Evolutionary conservation across 192 early-diverging fungal species (phyloP), one percentile per base, ranked within the genome.

Genomic region (Rhizophagus clarus): DNA sequence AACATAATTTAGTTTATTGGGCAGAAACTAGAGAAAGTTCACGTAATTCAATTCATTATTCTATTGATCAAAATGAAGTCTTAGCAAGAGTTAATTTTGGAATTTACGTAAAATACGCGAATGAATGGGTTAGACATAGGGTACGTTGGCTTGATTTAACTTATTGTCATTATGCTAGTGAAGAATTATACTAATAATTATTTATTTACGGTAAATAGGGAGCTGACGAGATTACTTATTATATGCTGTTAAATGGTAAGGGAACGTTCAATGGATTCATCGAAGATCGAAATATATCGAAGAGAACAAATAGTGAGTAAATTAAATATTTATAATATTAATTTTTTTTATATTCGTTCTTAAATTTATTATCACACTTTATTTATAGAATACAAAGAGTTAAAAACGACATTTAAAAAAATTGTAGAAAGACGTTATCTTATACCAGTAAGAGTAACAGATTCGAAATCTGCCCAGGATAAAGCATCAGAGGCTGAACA

Each of bases 1-100:
- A 98, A 83, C 97, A 98, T 84, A 88, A 91, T 80, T 70, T 96
- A 4, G 92, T 85, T 14, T 91, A 90, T 10, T 95, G 92, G 80
- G 91, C 94, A 8, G 91, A 93, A 79, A 62, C 83, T 4, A 72
- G 85, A 32, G 94, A 95, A 71, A 87, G 89, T 2, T 47, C 75
- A 37, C 86, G 90, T n/a, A 87, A 88, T 37, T 83, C 87, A 4
- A 90, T 90, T 10, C 94, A 92, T 84, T 98, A 97, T 81, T 85
- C 90, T 17, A 73, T 91, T 71, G 88, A 87, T 68, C 40, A 85
- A 29, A 63, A 83, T 15, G 85, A 85, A 20, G 86, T 96, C 12
- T 80, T 95, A 70, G 80, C 94, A 76, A 78, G 92, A 37, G 34
- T 76, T 14, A 42, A 29, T 34, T 45, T 69, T 29, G 81, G 62